Evolutionary conservation across 2,329 filamentous ascomycete genomes (phyloP), one percentile per base, ranked within the genome.

Genomic region (Microdochium nivale): DNA sequence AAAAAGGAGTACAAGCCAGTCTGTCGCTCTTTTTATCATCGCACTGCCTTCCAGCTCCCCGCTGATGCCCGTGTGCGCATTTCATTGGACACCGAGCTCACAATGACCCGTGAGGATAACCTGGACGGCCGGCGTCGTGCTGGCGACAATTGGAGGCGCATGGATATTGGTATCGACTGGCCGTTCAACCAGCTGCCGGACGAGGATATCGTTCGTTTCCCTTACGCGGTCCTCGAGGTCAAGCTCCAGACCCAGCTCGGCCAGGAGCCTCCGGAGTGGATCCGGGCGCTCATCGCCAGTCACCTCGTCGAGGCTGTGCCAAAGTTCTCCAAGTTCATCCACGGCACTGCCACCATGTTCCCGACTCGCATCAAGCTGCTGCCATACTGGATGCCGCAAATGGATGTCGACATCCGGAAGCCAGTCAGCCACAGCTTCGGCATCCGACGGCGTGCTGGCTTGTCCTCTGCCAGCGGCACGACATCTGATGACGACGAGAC

Each of bases 241-340:
- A 99, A 99, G 74, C 80, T 99, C 21, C 94, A 99, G 71, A 99
- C 94, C 1, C 92, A 96, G 68, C 84, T 88, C 52, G 94, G 94
- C 37, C 91, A 96, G 67, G 90, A 96, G 64, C 90, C 94, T 14
- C 94, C 94, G 0, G 88, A 95, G 64, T 99, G 94, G 94, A 92
- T 99, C 60, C 86, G 90, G 23, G 90, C 97, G 65, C 79, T 99
- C 49, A 95, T 90, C 46, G 80, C 89, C 13, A 96, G 90, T 56
- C 94, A 99, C 71, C 78, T 99, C 16, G 94, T 99, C 2, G 94
- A 99, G 71, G 91, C 94, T n/a, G 91, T 99, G 2, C 94, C 94
- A 55, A 99, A 99, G 66, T 99, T 97, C 70, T 96, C 90, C 64
- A 99, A 99, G 72, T 99, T 97, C 68, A 97, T 99, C 53, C 94